Evolutionary conservation across 2,329 filamentous ascomycete genomes (phyloP), one percentile per base, ranked within the genome.

Genomic region (Monosporascus cannonballus): DNA sequence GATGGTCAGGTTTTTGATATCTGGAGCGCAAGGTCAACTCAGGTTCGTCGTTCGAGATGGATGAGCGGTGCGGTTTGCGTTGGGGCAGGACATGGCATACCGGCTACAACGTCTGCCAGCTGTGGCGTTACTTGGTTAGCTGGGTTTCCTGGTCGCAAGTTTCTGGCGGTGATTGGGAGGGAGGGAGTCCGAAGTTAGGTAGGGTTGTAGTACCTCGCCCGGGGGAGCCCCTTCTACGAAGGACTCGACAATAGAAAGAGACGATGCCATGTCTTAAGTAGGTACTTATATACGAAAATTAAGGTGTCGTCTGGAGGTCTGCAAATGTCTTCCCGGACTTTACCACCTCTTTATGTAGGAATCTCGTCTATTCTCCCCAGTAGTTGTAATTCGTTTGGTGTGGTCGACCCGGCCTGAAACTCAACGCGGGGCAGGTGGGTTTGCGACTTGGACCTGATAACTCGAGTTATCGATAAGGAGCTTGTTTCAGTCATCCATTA

Each of bases 161-260:
- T 46, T 24, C 22, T 4, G 9, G 22, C 6, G 5, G 42, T 25
- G 14, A 46, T 54, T 15, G 41, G 18, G 34, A 44, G 53, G 47
- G 48, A 50, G 49, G 47, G 48, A 48, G 42, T 46, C 47, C 42
- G 51, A 51, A 57, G 56, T 59, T 59, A 70, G 11, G 30, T 52
- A 55, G 49, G 27, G 54, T 48, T 74, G 64, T 50, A 59, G 47
- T 83, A 96, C 93, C 87, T 99, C 94, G 77, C 94, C 94, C 22
- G 94, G 94, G 47, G 94, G 94, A 64, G 94, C 91, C 67, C 90
- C 90, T 76, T 96, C 86, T 60, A 99, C 86, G 71, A 97, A 99
- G 49, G 91, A 86, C 61, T 91, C 88, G 59, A 90, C 78, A 52
- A 85, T 84, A 56, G 82, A 78, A 58, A 83, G 61, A 52, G 75